Evolutionary conservation across 345 rosid species (phyloP).

Genomic region (Corchorus olitorius): DNA sequence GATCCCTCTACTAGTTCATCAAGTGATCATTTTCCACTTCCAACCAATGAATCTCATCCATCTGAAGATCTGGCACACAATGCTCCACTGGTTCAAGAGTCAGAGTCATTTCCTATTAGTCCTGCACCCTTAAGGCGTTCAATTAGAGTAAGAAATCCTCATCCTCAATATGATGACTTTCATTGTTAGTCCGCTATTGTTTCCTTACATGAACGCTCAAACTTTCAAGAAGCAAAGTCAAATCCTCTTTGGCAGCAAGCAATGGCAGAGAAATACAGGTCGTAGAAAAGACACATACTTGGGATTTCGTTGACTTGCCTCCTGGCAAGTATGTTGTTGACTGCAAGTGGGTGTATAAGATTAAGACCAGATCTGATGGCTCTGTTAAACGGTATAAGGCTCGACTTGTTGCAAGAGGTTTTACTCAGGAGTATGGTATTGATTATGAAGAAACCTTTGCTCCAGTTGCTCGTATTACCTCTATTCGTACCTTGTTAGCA

Average conservation of each 20-base stretch:
- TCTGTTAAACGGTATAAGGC: background rate
- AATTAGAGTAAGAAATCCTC: background rate
- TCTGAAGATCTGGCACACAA: background rate
- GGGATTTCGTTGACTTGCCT: background rate
- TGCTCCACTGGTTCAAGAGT: too few relatives aligned
- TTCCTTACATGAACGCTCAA: background rate
- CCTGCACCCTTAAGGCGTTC: too few relatives aligned
- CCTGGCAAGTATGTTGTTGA: background rate
- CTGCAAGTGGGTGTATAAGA: background rate
- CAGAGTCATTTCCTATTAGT: background rate
- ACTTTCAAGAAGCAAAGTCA: background rate
- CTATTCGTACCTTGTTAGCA: background rate
- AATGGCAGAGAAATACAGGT: background rate
- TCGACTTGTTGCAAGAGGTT: background rate
- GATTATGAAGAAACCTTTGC: slow-evolving; percentile 1
- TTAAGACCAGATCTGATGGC: background rate
- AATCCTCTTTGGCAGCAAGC: background rate
- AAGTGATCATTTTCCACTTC: too few relatives aligned
- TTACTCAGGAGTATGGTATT: background rate
- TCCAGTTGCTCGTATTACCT: background rate
- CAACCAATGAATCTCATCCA: background rate
- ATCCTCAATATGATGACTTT: background rate
- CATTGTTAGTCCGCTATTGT: background rate
- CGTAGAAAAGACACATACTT: background rate
- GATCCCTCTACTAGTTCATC: background rate